Evolutionary conservation across 306 rosid genomes (phyloP), one percentile per base, ranked within the genome.

Genomic region (Morella rubra): DNA sequence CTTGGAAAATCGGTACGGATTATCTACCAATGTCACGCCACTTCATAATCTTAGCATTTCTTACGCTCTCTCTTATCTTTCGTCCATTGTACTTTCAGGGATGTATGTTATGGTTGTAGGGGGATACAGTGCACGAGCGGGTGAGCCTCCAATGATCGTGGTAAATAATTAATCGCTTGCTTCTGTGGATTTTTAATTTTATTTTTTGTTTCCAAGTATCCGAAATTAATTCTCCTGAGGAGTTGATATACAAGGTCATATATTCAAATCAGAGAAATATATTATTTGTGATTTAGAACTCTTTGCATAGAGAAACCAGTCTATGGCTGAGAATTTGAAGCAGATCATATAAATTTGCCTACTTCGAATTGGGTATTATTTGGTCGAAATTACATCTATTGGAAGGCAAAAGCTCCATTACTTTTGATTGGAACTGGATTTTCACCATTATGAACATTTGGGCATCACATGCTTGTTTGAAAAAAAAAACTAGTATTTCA

Each of bases 41-140:
- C 37, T 32, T 32, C 3, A 32, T 32, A 32, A 32, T 32, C 37
- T 62, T 50, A 22, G 76, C 58, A 44, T 49, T 5, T 42, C 32
- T 49, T 49, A 12, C 53, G 14, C 52, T 44, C 12, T 19, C 44
- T 56, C 42, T 0, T 19, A 37, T 71, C 18, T 3, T 4, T 47
- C 13, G 15, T 2, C 20, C 46, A 65, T 56, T 67, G n/a, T 68
- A 69, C 5, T 19, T 32, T 52, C 75, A 91, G 98, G 97, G 76
- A 91, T 90, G 97, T 91, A 93, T 66, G 93, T 91, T 5, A 89
- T 93, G 97, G 94, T 89, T 1, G 90, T 93, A 46, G 98, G 98
- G 72, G 91, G 82, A 52, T 91, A 85, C 73, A 46, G 58, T 46
- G 37, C 79, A 18, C 86, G 87, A 60, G 55, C 64, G 0, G 81